A percentile compares a stretch with the other conserved stretches of the same genome.
These are phyloP conservation scores for Ajuga chamaepitys DNA, from an alignment of 257 asterid genomes.

Conservation along the genomic window DNA sequence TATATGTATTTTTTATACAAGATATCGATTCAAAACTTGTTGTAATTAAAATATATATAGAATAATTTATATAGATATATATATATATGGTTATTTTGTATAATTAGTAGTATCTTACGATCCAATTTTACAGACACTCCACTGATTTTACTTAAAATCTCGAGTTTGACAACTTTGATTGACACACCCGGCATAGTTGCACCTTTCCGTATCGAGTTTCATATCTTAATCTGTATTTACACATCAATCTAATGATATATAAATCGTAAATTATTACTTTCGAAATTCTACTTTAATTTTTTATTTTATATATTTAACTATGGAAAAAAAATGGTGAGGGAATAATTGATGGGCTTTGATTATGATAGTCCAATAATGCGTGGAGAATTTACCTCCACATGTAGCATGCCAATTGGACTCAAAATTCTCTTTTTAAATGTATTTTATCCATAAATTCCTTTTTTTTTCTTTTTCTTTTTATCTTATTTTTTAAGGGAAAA, in stretches of 20 bases:
- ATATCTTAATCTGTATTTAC: no score
- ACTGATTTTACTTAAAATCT: no score
- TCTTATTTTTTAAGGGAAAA: not conserved
- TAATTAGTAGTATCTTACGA: no score
- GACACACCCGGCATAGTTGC: not conserved
- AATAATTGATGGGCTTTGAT: not conserved
- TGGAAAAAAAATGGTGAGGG: not conserved
- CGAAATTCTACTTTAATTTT: not conserved
- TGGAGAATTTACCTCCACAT: not conserved
- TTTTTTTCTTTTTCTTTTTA: not conserved
- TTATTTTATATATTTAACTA: not conserved
- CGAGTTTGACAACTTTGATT: no score
- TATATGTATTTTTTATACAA: no score
- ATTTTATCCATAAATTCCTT: not conserved
- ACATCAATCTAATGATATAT: no score
- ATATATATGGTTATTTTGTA: no score
- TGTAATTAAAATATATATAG: no score
- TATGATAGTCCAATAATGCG: not conserved
- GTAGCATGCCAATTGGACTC: not conserved
- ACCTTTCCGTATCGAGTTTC: not conserved
- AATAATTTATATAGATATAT: no score
- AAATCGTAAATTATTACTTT: not conserved
- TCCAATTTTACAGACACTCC: no score
- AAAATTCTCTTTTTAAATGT: not conserved
- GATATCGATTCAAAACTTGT: no score